Conservation (phyloP, 257 asterid species). For the Coffea eugenioides region DNA sequence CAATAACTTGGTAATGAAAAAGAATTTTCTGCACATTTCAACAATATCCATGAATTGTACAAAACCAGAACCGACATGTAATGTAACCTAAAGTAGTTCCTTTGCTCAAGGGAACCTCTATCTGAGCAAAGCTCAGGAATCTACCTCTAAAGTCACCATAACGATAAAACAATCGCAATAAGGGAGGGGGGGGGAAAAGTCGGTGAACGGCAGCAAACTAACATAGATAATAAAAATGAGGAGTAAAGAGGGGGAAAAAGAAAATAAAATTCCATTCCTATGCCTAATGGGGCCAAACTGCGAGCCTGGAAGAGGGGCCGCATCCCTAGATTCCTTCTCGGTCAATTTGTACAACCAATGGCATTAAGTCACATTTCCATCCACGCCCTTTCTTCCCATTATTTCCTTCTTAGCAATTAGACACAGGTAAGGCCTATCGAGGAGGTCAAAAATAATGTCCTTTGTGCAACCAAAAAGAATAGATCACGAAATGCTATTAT, state of each 20-base stretch:
- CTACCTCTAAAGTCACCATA: conserved; percentile 28
- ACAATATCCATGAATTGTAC: conserved; percentile 22
- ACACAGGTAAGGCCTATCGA: conserved; percentile 28
- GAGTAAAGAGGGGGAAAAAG: neutral
- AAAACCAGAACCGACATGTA: conserved; percentile 15
- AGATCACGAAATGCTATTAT: conserved; percentile 49
- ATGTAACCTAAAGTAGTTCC: conserved; percentile 23
- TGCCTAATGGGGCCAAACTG: conserved; percentile 31
- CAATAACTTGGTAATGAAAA: neutral
- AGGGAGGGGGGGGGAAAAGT: conserved; percentile 12
- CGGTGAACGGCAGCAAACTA: conserved; percentile 30
- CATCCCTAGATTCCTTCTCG: conserved; percentile 31
- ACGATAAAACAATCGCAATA: conserved; percentile 11
- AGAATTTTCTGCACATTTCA: conserved; percentile 35
- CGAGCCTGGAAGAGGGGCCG: conserved; percentile 35
- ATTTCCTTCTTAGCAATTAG: conserved; percentile 45
- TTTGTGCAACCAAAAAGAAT: conserved; percentile 44
- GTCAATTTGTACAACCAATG: conserved; percentile 28
- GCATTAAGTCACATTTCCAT: conserved; percentile 14
- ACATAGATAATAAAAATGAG: conserved; percentile 3
- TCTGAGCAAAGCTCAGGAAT: conserved; percentile 19
- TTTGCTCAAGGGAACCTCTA: conserved; percentile 14
- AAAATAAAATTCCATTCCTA: conserved; percentile 19
- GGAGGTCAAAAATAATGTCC: conserved; percentile 50
- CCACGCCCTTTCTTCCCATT: conserved; percentile 23